These are phyloP conservation scores for Saccharomycopsis fodiens DNA, from an alignment of 805 yeast genomes.

Conservation along the genomic window DNA sequence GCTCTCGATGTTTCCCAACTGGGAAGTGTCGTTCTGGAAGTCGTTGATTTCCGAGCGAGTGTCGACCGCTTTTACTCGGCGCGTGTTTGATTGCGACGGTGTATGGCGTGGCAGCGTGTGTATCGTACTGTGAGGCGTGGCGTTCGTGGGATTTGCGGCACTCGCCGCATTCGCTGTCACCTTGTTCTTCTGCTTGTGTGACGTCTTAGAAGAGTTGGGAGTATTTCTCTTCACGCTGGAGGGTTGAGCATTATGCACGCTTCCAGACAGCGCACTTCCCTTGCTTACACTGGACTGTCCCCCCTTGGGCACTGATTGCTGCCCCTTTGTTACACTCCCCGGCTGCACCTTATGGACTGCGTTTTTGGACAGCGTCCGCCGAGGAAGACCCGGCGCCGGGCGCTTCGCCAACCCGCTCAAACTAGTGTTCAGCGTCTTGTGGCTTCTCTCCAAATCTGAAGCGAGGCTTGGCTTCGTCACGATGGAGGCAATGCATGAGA, in stretches of 20 bases:
- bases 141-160: neutral
- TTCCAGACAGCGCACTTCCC: neutral
- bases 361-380: constrained; percentile 10
- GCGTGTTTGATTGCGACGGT: neutral
- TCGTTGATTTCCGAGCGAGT: constrained; percentile 10
- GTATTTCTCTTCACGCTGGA: neutral
- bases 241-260: neutral
- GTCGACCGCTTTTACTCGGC: constrained; percentile 7
- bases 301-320: neutral
- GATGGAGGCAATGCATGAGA: neutral
- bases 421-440: neutral
- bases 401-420: neutral
- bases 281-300: neutral
- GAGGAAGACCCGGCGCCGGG: neutral
- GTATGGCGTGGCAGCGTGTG: neutral
- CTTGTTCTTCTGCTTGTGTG: neutral
- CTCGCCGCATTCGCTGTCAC: neutral
- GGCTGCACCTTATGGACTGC: neutral
- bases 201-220: neutral
- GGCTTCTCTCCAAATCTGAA: neutral
- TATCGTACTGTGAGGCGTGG: neutral
- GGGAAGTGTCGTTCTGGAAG: neutral
- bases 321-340: neutral
- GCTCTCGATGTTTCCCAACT: constrained; percentile 11
- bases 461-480: neutral